phyloP scores from a whole-genome alignment of 441 rosid species.

The Jatropha multifida region DNA sequence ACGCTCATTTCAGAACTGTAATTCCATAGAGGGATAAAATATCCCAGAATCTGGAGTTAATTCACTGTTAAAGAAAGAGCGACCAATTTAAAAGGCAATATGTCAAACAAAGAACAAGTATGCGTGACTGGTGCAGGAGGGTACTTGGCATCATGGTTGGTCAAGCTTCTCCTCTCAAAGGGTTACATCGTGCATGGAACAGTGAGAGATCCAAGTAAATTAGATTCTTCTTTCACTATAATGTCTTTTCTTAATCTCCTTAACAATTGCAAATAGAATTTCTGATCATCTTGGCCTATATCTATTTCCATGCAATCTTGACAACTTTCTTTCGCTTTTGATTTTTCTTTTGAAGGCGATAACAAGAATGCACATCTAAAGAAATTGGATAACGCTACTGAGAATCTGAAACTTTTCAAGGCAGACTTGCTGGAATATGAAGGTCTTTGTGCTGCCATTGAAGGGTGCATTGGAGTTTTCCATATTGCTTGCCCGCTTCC shows the following conservation, averaged over 20 bases:
- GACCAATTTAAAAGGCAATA: background rate
- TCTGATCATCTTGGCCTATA: too few species aligned
- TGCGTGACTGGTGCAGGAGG: conserved; percentile 94
- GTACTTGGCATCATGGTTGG: conserved; percentile 75
- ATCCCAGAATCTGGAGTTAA: too few species aligned
- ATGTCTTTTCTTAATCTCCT: background rate
- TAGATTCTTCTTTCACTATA: background rate
- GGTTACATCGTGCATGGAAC: conserved; percentile 72
- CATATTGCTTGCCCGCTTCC: conserved; percentile 79
- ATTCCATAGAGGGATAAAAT: too few species aligned
- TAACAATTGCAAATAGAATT: too few species aligned
- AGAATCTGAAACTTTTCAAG: conserved; percentile 59
- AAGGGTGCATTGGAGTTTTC: conserved; percentile 73
- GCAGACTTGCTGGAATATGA: conserved; percentile 64
- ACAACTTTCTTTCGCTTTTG: background rate
- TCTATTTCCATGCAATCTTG: too few species aligned
- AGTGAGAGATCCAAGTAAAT: conserved; percentile 58
- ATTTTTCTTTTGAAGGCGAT: conserved; percentile 37
- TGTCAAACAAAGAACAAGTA: conserved; percentile 30
- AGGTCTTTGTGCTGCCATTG: conserved; percentile 49
- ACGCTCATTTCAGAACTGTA: too few species aligned
- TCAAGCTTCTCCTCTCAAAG: conserved; percentile 57
- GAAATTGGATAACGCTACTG: conserved; percentile 59
- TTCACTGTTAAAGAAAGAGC: too few species aligned
- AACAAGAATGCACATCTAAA: conserved; percentile 64